Percentiles rank a stretch among this genome's conserved stretches.
Evolutionary conservation across 164 flowering plant genomes (phyloP).

Genomic region (Tinospora cordifolia): DNA sequence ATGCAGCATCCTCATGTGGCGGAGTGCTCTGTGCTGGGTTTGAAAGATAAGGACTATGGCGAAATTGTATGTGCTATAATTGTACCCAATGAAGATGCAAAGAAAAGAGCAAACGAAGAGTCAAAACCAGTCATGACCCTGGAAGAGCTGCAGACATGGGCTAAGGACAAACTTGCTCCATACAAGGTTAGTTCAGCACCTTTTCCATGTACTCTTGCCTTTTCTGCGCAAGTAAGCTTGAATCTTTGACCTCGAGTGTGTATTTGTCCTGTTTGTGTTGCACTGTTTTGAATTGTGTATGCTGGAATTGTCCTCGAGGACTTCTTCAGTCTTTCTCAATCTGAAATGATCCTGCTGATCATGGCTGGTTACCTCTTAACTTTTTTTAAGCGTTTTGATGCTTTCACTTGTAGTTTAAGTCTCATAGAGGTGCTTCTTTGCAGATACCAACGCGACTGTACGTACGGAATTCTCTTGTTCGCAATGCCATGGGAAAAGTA

Average conservation of each 20-base stretch:
- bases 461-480: constrained; percentile 77
- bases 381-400: background rate
- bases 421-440: background rate
- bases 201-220: background rate
- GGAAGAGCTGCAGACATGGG: constrained; percentile 75
- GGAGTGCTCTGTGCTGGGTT: constrained; percentile 90
- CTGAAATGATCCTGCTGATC: no score
- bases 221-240: no score
- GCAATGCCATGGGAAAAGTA: constrained; percentile 99
- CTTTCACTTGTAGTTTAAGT: background rate
- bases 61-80: constrained; percentile 75
- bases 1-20: constrained; percentile 72
- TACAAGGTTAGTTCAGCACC: constrained; percentile 56
- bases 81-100: constrained; percentile 51
- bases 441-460: constrained; percentile 77
- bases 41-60: constrained; percentile 82
- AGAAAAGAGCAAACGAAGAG: constrained; percentile 42
- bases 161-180: constrained; percentile 87
- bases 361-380: no score
- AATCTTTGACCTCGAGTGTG: no score
- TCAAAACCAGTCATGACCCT: constrained; percentile 59
- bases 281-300: no score
- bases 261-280: no score
- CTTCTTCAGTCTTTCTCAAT: no score
- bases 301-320: no score